These are phyloP conservation scores for Bruguiera parviflora DNA, from an alignment of 345 rosid species.

Conservation along the genomic window DNA sequence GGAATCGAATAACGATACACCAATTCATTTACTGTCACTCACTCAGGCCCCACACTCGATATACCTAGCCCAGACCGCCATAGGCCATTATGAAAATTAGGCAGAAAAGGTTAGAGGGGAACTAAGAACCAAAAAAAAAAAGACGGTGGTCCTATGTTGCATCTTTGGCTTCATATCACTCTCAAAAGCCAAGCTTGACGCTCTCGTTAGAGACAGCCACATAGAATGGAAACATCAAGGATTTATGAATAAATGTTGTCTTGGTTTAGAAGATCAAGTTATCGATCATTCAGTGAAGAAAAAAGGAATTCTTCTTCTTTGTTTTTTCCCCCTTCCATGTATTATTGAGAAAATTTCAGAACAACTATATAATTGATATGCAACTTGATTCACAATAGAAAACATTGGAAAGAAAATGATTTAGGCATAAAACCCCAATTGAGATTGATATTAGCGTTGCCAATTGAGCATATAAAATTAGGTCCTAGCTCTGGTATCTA, in stretches of 20 bases:
- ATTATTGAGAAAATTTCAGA: no score
- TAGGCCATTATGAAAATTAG: constrained; percentile 1
- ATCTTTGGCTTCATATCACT: not conserved
- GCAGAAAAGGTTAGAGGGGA: not conserved
- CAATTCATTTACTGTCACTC: not conserved
- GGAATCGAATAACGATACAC: not conserved
- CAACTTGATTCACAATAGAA: no score
- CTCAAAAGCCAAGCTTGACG: not conserved
- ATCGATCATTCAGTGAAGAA: no score
- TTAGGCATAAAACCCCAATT: no score
- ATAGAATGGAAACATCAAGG: not conserved
- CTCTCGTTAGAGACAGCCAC: not conserved
- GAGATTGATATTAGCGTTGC: no score
- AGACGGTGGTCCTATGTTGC: not conserved
- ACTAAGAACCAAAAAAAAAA: not conserved
- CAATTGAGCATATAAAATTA: not conserved
- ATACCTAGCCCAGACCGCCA: not conserved
- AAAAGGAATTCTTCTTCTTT: no score
- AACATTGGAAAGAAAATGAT: no score
- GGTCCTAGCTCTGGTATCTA: not conserved
- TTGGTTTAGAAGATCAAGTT: no score
- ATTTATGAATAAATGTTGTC: no score
- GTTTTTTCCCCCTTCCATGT: no score
- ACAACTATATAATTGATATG: no score
- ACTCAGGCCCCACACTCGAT: constrained; percentile 3